These are phyloP conservation scores for Combretum micranthum DNA, from an alignment of 345 rosid species.

Conservation along the genomic window DNA sequence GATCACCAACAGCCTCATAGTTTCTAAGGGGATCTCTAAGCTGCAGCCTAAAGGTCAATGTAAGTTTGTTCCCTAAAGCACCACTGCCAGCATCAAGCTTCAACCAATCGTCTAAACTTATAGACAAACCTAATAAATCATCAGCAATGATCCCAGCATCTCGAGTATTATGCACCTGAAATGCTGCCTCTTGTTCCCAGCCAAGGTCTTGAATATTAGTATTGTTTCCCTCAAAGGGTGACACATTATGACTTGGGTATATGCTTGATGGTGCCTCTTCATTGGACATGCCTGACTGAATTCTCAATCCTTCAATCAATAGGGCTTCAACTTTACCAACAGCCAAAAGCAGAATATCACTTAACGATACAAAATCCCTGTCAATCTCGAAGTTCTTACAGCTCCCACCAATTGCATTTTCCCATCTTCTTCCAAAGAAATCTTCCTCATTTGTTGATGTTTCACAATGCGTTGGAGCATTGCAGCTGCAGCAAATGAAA, in stretches of 20 bases:
- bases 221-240: constrained; percentile 13
- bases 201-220: constrained; percentile 8
- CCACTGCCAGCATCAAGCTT: constrained; percentile 37
- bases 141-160: constrained; percentile 18
- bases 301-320: constrained; percentile 51
- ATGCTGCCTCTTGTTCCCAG: constrained; percentile 14
- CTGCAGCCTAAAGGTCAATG: constrained; percentile 44
- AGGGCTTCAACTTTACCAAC: constrained; percentile 49
- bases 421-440: constrained; percentile 10
- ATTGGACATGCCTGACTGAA: constrained; percentile 58
- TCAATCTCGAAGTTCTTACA: constrained; percentile 9
- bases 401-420: constrained; percentile 5
- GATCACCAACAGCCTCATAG: constrained; percentile 65
- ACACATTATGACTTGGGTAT: constrained; percentile 16
- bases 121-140: constrained; percentile 35
- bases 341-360: constrained; percentile 32
- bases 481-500: constrained; percentile 21
- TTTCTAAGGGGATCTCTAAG: constrained; percentile 61
- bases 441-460: constrained; percentile 10
- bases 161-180: constrained; percentile 13
- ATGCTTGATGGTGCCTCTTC: constrained; percentile 47
- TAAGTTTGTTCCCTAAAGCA: constrained; percentile 37
- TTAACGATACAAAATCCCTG: constrained; percentile 24
- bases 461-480: constrained; percentile 5
- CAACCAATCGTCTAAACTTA: constrained; percentile 63